Evolutionary conservation across 2,329 filamentous ascomycete genomes (phyloP).

Genomic region (Sodiomyces alkalinus): DNA sequence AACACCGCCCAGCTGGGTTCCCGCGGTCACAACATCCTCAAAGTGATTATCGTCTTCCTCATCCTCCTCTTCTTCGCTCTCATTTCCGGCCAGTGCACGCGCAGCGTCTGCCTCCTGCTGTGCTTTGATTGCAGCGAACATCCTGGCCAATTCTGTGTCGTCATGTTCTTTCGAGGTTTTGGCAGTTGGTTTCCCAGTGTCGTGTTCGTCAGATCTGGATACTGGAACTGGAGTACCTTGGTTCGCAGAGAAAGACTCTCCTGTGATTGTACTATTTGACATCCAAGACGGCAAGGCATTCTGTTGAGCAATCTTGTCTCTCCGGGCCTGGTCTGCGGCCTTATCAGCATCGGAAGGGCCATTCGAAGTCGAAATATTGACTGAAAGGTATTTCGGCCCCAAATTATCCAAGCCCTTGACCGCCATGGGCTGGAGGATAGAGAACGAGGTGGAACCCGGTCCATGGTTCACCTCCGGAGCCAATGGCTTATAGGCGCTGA

Average conservation of each 20-base stretch:
- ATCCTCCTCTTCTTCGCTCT: slow-evolving; percentile 16
- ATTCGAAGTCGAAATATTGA: slow-evolving; percentile 51
- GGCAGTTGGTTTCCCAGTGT: no score
- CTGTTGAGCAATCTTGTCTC: slow-evolving; percentile 49
- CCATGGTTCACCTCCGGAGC: slow-evolving; percentile 42
- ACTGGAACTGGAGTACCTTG: slow-evolving; percentile 20
- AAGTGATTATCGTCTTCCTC: slow-evolving; percentile 31
- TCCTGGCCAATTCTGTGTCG: slow-evolving; percentile 45
- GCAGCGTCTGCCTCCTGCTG: slow-evolving; percentile 35
- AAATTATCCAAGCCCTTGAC: slow-evolving; percentile 54
- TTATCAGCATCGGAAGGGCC: slow-evolving; percentile 53
- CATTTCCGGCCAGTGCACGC: slow-evolving; percentile 13
- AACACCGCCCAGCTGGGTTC: slow-evolving; percentile 14
- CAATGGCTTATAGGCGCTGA: slow-evolving; percentile 34
- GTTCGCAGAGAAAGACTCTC: slow-evolving; percentile 37
- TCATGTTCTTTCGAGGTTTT: slow-evolving; percentile 34
- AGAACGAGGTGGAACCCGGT: slow-evolving; percentile 34
- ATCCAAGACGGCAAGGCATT: slow-evolving; percentile 61
- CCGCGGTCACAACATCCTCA: slow-evolving; percentile 31
- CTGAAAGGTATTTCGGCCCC: slow-evolving; percentile 52
- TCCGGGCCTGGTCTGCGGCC: slow-evolving; percentile 46
- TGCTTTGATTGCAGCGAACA: slow-evolving; percentile 51
- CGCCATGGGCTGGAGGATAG: slow-evolving; percentile 46
- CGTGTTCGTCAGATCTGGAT: no score
- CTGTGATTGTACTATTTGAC: slow-evolving; percentile 52